These are phyloP conservation scores for Coemansia sp. DNA, from an alignment of 192 early-diverging fungal genomes.

Conservation along the genomic window DNA sequence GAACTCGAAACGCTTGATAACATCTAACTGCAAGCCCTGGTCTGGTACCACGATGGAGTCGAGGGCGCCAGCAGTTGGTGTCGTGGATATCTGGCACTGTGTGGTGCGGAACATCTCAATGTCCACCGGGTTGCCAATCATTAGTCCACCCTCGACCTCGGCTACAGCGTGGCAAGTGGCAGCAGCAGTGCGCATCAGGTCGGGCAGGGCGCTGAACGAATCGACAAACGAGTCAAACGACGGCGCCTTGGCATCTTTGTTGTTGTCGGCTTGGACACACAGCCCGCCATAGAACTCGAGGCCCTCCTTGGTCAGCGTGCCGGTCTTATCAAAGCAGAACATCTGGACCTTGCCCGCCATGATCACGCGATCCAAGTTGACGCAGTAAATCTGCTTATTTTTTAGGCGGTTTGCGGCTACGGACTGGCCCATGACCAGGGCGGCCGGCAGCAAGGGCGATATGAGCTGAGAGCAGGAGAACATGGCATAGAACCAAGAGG, in stretches of 20 bases:
- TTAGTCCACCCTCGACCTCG: slow-evolving; percentile 18
- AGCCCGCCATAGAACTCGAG: slow-evolving; percentile 56
- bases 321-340: slow-evolving; percentile 65
- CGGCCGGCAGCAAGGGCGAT: slow-evolving; percentile 58
- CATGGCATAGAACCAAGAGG: slow-evolving; percentile 61
- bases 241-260: not conserved
- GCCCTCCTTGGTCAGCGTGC: slow-evolving; percentile 64
- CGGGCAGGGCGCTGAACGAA: not conserved
- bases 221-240: slow-evolving; percentile 6
- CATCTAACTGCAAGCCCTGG: slow-evolving; percentile 9
- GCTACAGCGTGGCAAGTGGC: slow-evolving; percentile 57
- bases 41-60: slow-evolving; percentile 47
- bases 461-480: slow-evolving; percentile 60
- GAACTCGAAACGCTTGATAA: slow-evolving; percentile 71
- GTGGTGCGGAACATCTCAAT: slow-evolving; percentile 23
- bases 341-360: slow-evolving; percentile 62
- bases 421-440: slow-evolving; percentile 60
- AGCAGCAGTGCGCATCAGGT: slow-evolving; percentile 4
- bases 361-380: slow-evolving; percentile 59
- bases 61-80: slow-evolving; percentile 27
- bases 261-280: not conserved
- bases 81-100: slow-evolving; percentile 24
- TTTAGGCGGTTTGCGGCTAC: slow-evolving; percentile 54
- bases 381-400: slow-evolving; percentile 57
- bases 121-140: slow-evolving; percentile 24